Base-by-base conservation (phyloP, 495 filamentous ascomycete species). In the Astrothelium macrocarpum region DNA sequence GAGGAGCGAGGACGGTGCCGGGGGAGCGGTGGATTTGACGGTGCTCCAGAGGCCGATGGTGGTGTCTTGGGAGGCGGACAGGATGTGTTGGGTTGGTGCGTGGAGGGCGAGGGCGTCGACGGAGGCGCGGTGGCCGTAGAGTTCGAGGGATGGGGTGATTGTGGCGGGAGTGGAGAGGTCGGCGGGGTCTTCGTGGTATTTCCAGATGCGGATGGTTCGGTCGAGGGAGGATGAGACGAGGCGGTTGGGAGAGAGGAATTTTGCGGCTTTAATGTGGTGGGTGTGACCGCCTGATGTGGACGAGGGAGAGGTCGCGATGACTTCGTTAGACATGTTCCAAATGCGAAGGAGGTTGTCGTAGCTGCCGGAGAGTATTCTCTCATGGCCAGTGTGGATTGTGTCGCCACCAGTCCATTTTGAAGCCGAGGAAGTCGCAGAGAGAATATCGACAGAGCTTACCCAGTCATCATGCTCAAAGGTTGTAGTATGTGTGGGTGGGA, bases 401-500 rank as follows among this genome's bases (percentile, higher is more conserved):
- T 79, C 82, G 70, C 62, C 67, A 65, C 59, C 75, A 64, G 72
- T 74, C 84, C 83, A 86, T 49, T 74, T 76, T 25, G 79, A 85
- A 25, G 88, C 85, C 45, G 78, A 74, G 16, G 86, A 90, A 36
- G 80, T 84, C 23, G 68, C 73, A 0, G 89, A 91, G 23, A 93
- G 81, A 3, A 95, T 84, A 70, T 96, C 90, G n/a, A 96, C 87
- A n/a, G 84, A 80, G 72, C 87, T 88, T 34, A 98, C 88, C 94
- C 94, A 98, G 70, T 97, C 93, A 70, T 97, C 91, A 72, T 97
- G 91, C 77, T 96, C 84, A 74, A 95, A 97, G 62, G 87, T 90
- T 5, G 91, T 84, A 46, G 92, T 84, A 72, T 90, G 89, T 14
- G 87, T 77, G 25, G 94, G 95, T 0, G 94, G 94, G 72, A 96